Conservation (phyloP, 208 protist genomes). For the Trypanosoma scelopori region DNA sequence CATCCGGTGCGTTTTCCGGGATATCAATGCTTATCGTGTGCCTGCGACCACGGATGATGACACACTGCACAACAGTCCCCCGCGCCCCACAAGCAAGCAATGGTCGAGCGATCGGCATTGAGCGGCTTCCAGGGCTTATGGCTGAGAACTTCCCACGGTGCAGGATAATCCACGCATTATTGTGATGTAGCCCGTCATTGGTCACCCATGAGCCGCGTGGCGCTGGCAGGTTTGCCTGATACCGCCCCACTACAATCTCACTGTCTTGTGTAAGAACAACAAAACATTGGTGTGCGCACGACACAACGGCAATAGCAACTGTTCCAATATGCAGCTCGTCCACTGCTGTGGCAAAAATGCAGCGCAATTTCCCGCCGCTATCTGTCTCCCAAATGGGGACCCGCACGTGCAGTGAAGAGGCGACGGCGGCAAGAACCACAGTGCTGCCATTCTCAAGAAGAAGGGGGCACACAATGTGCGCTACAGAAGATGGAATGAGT, state of each 20-base stretch:
- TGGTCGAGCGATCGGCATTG: not conserved
- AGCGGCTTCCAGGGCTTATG: not conserved
- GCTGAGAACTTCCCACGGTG: slow-evolving; percentile 15
- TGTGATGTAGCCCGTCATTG: slow-evolving; percentile 28
- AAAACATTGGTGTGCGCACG: slow-evolving; percentile 69
- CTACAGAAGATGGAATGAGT: slow-evolving; percentile 25
- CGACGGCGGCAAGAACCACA: slow-evolving; percentile 31
- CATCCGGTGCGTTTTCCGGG: slow-evolving; percentile 12
- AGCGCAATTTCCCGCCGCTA: not conserved
- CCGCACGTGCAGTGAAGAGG: slow-evolving; percentile 20
- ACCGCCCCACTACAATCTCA: slow-evolving; percentile 65
- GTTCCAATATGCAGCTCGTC: slow-evolving; percentile 50
- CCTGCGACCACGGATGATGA: slow-evolving; percentile 4
- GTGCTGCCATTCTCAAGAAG: slow-evolving; percentile 35
- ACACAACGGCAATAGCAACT: slow-evolving; percentile 34
- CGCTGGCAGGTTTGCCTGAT: slow-evolving; percentile 62
- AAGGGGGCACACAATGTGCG: slow-evolving; percentile 28
- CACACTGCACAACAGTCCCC: slow-evolving; percentile 26
- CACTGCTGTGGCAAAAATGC: slow-evolving; percentile 6
- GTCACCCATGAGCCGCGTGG: slow-evolving; percentile 18
- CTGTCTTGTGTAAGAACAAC: slow-evolving; percentile 55
- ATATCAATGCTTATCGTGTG: slow-evolving; percentile 25
- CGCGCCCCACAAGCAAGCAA: slow-evolving; percentile 20
- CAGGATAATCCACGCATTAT: slow-evolving; percentile 35
- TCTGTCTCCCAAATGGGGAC: slow-evolving; percentile 7